Conservation (phyloP, 352 stramenopile genomes). For the Phytophthora idaei region DNA sequence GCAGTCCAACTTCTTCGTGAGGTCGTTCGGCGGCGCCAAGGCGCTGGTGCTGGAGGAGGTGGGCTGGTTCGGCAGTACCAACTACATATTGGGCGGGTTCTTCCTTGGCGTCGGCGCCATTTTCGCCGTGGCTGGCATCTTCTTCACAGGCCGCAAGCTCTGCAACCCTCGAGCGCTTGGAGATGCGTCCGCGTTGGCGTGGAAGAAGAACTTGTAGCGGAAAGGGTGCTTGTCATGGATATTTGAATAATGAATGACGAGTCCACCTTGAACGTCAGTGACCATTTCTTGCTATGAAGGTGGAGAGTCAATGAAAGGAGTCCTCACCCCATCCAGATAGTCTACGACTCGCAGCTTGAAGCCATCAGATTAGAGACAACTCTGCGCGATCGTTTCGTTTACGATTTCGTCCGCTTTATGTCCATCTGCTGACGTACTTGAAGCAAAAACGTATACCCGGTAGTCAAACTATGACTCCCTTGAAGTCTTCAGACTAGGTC, state of each 20-base stretch:
- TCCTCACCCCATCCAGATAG: background rate
- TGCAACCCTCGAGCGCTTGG: conserved; percentile 53
- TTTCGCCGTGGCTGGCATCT: conserved; percentile 51
- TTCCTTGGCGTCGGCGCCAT: conserved; percentile 63
- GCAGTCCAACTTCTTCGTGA: conserved; percentile 83
- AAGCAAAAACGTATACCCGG: background rate
- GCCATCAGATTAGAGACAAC: conserved; percentile 11
- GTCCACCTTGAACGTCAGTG: too few relatives aligned
- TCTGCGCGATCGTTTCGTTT: conserved; percentile 16
- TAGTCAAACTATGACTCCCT: background rate
- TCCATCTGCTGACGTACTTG: conserved; percentile 22
- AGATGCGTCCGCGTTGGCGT: conserved; percentile 55
- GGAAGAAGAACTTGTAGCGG: conserved; percentile 50
- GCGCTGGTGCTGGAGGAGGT: conserved; percentile 69
- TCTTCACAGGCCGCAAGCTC: conserved; percentile 58
- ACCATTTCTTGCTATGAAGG: background rate
- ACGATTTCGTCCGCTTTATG: conserved; percentile 19
- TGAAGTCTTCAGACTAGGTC: conserved; percentile 3
- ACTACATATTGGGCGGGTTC: conserved; percentile 55
- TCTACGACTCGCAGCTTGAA: background rate
- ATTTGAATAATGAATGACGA: background rate
- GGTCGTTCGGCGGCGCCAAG: conserved; percentile 68
- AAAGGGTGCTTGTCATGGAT: background rate
- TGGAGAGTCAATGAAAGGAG: background rate
- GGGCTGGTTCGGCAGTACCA: conserved; percentile 73